phyloP scores from a whole-genome alignment of 495 filamentous ascomycete genomes.

The Neurospora sp. region DNA sequence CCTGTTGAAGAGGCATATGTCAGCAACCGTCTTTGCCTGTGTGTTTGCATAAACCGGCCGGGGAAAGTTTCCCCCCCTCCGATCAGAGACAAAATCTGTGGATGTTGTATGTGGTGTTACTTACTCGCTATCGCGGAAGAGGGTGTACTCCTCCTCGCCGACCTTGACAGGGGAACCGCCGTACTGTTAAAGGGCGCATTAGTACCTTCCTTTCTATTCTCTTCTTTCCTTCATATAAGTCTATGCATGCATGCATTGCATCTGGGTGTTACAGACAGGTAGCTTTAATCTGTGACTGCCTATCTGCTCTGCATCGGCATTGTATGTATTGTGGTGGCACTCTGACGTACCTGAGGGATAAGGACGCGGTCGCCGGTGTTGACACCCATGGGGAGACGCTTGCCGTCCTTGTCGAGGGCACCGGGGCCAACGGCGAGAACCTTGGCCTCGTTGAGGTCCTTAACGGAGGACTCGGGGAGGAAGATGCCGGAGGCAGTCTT shows the following conservation, averaged over 20 bases:
- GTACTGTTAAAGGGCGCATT: conserved; percentile 48
- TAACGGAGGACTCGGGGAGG: conserved; percentile 91
- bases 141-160: conserved; percentile 88
- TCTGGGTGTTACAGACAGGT: neutral
- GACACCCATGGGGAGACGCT: conserved; percentile 75
- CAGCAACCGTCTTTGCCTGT: conserved; percentile 6
- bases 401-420: conserved; percentile 72
- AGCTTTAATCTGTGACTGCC: conserved; percentile 1
- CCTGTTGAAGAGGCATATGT: conserved; percentile 31
- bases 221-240: neutral
- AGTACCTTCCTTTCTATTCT: conserved; percentile 13
- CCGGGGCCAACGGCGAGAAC: conserved; percentile 94
- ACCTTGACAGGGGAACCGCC: conserved; percentile 95
- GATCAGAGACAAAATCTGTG: neutral
- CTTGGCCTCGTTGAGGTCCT: conserved; percentile 95
- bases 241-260: neutral
- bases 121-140: conserved; percentile 96
- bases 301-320: neutral
- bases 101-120: conserved; percentile 22
- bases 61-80: neutral
- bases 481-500: conserved; percentile 96
- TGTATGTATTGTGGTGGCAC: neutral
- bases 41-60: neutral
- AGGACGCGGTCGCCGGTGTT: conserved; percentile 79
- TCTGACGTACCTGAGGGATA: conserved; percentile 77